Percentiles rank a stretch among this genome's conserved stretches.
Evolutionary conservation across 192 early-diverging fungal species (phyloP).

Genomic region (Backusella psychrophila): DNA sequence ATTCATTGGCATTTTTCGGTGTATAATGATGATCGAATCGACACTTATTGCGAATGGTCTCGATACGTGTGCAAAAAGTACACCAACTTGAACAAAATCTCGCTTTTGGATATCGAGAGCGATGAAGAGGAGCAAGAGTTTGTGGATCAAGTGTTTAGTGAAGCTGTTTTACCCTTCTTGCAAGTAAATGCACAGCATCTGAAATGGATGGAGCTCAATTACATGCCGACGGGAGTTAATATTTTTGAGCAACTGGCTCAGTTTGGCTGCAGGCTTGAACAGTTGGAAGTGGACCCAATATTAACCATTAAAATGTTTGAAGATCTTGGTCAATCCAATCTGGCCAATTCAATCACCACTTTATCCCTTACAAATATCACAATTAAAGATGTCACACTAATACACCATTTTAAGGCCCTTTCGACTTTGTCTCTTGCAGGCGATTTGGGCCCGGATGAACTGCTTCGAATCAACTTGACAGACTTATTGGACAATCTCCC

Average conservation of each 20-base stretch:
- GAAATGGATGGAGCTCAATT: not conserved
- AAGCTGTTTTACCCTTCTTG: not conserved
- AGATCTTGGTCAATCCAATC: not conserved
- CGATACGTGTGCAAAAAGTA: not conserved
- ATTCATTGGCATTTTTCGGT: not conserved
- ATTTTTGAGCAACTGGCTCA: not conserved
- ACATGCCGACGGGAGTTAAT: not conserved
- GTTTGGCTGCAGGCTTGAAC: not conserved
- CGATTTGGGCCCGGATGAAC: not conserved
- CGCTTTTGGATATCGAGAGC: not conserved
- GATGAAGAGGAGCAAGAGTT: not conserved
- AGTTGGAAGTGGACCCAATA: not conserved
- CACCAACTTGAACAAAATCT: not conserved
- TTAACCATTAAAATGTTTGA: not conserved
- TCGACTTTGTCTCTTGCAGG: not conserved
- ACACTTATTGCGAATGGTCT: not conserved
- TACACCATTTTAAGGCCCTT: not conserved
- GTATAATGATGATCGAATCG: not conserved
- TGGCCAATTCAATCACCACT: not conserved
- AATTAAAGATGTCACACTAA: not conserved
- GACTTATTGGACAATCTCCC: not conserved
- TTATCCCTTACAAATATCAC: not conserved
- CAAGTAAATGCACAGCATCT: not conserved
- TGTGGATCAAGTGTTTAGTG: not conserved
- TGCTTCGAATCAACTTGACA: not conserved